phyloP scores from a whole-genome alignment of 306 rosid genomes.

The Cicer yamashitae region DNA sequence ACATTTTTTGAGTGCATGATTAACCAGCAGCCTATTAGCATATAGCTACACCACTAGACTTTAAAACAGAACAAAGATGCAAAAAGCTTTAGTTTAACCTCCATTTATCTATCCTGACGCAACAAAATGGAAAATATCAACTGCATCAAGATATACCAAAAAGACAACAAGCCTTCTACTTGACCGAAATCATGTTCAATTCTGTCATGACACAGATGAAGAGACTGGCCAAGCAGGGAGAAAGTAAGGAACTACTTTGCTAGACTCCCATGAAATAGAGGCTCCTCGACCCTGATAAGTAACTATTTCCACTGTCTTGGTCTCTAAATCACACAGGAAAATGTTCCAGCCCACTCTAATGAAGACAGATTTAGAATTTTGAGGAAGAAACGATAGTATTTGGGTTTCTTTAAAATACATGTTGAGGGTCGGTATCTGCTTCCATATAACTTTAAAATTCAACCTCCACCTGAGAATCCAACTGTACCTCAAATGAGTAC shows the following conservation, averaged over 20 bases:
- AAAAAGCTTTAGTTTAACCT: conserved; percentile 17
- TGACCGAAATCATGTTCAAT: conserved; percentile 24
- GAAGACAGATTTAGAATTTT: conserved; percentile 61
- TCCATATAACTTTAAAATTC: conserved; percentile 63
- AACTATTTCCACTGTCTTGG: conserved; percentile 53
- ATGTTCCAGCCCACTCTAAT: conserved; percentile 65
- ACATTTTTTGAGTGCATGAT: background rate
- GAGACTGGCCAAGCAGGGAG: conserved; percentile 69
- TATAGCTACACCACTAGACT: conserved; percentile 10
- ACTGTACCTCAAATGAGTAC: conserved; percentile 43
- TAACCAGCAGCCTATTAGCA: conserved; percentile 13
- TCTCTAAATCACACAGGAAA: conserved; percentile 55
- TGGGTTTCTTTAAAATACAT: conserved; percentile 62
- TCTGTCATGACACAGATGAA: conserved; percentile 31
- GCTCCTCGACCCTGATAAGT: conserved; percentile 62
- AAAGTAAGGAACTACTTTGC: conserved; percentile 73
- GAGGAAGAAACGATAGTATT: conserved; percentile 67
- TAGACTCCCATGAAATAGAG: conserved; percentile 67
- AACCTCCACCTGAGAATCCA: conserved; percentile 63
- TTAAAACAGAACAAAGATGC: conserved; percentile 14
- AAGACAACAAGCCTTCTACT: conserved; percentile 13
- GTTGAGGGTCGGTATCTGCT: conserved; percentile 56
- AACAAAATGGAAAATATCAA: conserved; percentile 4
- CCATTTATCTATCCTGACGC: conserved; percentile 10
- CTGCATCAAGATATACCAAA: conserved; percentile 27